Base-by-base conservation (phyloP, 2,329 filamentous ascomycete genomes). In the Pseudogymnoascus sp. region DNA sequence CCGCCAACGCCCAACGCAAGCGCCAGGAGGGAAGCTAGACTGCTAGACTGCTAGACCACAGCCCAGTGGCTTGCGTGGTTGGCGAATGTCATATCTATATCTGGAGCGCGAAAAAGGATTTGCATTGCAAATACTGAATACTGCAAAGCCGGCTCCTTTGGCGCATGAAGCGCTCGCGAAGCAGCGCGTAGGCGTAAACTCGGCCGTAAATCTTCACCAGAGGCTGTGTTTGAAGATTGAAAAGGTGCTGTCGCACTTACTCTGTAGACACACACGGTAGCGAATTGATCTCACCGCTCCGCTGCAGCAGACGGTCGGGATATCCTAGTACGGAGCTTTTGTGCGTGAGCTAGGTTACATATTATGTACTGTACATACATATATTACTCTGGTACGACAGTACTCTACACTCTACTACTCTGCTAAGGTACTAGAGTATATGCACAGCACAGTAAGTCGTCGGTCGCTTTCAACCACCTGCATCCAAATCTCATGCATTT, bases 271-370 rank as follows among this genome's bases (percentile, higher is more conserved):
- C 38, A 40, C 24, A 53, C 24, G 16, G 14, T 10, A 53, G 43
- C 43, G 43, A 53, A 28, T 53, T 53, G 43, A 53, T 53, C 43
- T 16, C 43, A 53, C 43, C 43, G 43, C 43, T 53, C 43, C 14
- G 43, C 7, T 53, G 43, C 43, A 53, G 43, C 14, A 53, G 43
- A 53, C 0, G 43, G 43, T 53, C 43, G 43, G 43, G 24, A 53
- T 53, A 53, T 28, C 43, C 43, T 7, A 31, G 43, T 53, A 53
- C 14, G 43, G 43, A 28, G 19, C 43, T 53, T 53, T 53, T 53
- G 24, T 53, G 43, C 24, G 43, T 53, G 43, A 31, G 24, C 43
- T 28, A 53, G 43, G 43, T 53, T 28, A 53, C 43, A 53, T 53
- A 53, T 31, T 16, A 53, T 16, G 24, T 53, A 31, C 24, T 53